Conservation (phyloP, 371 early-diverging fungal genomes). For the Coemansia sp. region DNA sequence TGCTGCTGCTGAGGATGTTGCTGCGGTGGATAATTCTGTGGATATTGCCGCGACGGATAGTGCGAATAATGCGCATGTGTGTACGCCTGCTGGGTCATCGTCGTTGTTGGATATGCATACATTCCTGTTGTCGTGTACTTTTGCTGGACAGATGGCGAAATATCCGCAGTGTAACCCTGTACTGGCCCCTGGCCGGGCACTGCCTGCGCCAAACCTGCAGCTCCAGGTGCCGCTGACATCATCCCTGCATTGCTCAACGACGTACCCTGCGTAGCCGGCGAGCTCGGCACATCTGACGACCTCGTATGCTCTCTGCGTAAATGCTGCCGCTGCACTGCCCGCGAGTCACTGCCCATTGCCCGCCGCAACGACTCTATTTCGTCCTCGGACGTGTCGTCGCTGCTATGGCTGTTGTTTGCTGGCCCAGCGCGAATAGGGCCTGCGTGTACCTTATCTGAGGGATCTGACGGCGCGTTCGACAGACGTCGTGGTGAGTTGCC, state of each 20-base stretch:
- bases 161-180: constrained; percentile 1
- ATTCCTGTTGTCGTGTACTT: not conserved
- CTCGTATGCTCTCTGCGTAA: constrained; percentile 32
- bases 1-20: constrained; percentile 17
- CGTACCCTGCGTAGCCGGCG: constrained; percentile 23
- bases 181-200: not conserved
- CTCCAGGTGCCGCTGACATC: constrained; percentile 5
- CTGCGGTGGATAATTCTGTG: constrained; percentile 8
- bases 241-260: constrained; percentile 2
- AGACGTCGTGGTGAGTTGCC: constrained; percentile 25
- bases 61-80: constrained; percentile 16
- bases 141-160: not conserved
- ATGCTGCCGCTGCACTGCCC: constrained; percentile 45
- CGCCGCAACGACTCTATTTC: constrained; percentile 48
- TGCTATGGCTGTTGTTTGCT: constrained; percentile 19
- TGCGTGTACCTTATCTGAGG: constrained; percentile 24
- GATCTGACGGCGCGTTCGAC: constrained; percentile 40
- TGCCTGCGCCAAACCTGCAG: not conserved
- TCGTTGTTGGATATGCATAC: constrained; percentile 15
- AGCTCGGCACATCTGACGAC: constrained; percentile 20
- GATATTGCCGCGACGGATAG: constrained; percentile 20
- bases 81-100: constrained; percentile 14
- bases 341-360: constrained; percentile 44
- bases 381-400: constrained; percentile 40
- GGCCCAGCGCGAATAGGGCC: constrained; percentile 19